A percentile compares a stretch with the other conserved stretches of the same genome.
phyloP scores from a whole-genome alignment of 305 asterid species.

The Nicotiana rustica region DNA sequence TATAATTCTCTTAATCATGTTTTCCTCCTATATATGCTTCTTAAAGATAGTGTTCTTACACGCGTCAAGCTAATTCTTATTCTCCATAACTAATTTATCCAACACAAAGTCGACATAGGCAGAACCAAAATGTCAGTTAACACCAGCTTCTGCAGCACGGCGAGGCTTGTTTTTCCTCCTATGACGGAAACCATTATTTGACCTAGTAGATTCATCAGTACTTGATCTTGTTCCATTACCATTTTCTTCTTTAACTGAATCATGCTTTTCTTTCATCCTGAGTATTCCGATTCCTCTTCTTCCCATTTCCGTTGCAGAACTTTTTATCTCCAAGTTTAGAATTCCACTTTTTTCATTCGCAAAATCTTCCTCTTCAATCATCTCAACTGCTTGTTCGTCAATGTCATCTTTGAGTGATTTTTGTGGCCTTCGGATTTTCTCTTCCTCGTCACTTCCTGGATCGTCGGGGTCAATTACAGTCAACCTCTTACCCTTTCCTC shows the following conservation, averaged over 20 bases:
- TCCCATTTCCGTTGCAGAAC: slow-evolving; percentile 50
- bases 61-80: too few species aligned
- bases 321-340: slow-evolving; percentile 42
- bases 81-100: too few species aligned
- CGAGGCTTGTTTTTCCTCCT: slow-evolving; percentile 65
- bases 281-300: slow-evolving; percentile 42
- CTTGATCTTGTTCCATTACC: slow-evolving; percentile 47
- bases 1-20: too few species aligned
- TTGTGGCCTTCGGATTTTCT: slow-evolving; percentile 56
- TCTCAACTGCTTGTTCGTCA: slow-evolving; percentile 50
- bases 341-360: slow-evolving; percentile 45
- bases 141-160: slow-evolving; percentile 71
- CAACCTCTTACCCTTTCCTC: slow-evolving; percentile 58
- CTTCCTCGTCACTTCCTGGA: slow-evolving; percentile 55
- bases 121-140: slow-evolving; percentile 31
- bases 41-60: too few species aligned
- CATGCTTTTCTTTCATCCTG: slow-evolving; percentile 44
- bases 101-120: neutral
- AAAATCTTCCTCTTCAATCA: slow-evolving; percentile 49
- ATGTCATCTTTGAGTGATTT: slow-evolving; percentile 52
- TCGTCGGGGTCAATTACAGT: slow-evolving; percentile 47
- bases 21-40: too few species aligned
- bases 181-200: slow-evolving; percentile 52
- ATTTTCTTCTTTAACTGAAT: slow-evolving; percentile 49
- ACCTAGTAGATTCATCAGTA: slow-evolving; percentile 46